Conservation (phyloP, 2,329 filamentous ascomycete species). For the Penicillium sp. region DNA sequence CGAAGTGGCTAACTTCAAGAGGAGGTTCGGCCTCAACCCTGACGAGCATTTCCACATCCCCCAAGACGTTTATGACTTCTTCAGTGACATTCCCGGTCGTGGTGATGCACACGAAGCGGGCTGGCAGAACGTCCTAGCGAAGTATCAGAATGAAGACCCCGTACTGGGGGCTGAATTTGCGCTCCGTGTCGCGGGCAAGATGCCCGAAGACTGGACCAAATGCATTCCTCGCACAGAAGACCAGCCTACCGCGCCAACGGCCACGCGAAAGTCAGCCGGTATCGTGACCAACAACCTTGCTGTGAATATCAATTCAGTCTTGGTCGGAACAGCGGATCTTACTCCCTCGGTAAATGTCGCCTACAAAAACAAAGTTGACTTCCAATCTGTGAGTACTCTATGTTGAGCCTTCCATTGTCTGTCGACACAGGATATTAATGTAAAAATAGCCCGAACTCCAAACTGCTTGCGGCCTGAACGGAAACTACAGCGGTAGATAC, state of each 20-base stretch:
- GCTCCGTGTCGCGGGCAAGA: conserved; percentile 47
- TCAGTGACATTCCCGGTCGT: conserved; percentile 46
- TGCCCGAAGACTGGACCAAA: conserved; percentile 50
- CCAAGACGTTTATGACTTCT: conserved; percentile 52
- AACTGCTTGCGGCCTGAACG: conserved; percentile 42
- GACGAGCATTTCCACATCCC: conserved; percentile 48
- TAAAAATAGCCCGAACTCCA: conserved; percentile 25
- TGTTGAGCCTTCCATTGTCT: background rate
- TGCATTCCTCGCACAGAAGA: conserved; percentile 46
- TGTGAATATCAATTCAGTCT: conserved; percentile 46
- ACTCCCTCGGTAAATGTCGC: conserved; percentile 56
- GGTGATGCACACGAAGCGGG: conserved; percentile 49
- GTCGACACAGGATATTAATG: conserved; percentile 13
- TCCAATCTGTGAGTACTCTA: conserved; percentile 45
- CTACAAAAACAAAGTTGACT: conserved; percentile 52
- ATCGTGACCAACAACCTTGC: conserved; percentile 54
- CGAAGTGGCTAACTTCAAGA: conserved; percentile 57
- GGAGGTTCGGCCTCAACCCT: conserved; percentile 48
- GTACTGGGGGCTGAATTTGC: conserved; percentile 51
- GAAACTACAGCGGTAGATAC: conserved; percentile 50
- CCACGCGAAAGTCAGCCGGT: conserved; percentile 49
- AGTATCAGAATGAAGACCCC: conserved; percentile 46
- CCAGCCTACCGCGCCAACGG: conserved; percentile 51
- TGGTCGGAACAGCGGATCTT: conserved; percentile 55
- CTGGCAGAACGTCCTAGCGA: conserved; percentile 49